A percentile compares a stretch with the other conserved stretches of the same genome.
phyloP scores from a whole-genome alignment of 495 filamentous ascomycete species.

The Sporormia fimetaria region DNA sequence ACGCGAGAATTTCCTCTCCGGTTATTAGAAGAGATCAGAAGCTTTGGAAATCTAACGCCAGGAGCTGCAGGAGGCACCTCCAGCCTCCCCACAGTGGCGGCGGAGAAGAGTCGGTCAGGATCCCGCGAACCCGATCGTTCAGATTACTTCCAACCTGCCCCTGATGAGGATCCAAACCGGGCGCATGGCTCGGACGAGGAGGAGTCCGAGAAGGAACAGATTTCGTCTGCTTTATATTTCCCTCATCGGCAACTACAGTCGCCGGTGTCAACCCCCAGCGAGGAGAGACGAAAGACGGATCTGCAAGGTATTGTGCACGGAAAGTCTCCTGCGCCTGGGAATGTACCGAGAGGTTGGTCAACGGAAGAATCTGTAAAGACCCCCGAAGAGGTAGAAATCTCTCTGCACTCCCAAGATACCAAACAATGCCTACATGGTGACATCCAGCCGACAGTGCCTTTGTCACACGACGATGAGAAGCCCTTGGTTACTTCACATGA shows the following conservation, averaged over 20 bases:
- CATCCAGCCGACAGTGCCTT: constrained; percentile 30
- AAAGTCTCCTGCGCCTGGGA: constrained; percentile 19
- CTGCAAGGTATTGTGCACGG: constrained; percentile 11
- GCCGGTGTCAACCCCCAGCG: constrained; percentile 5
- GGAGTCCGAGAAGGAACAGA: constrained; percentile 83
- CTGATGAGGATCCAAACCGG: constrained; percentile 32
- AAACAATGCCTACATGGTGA: constrained; percentile 52
- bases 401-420: constrained; percentile 49
- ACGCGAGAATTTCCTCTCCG: constrained; percentile 39
- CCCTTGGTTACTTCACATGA: constrained; percentile 11
- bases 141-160: constrained; percentile 13
- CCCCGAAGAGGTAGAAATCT: constrained; percentile 44
- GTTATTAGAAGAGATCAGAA: constrained; percentile 53
- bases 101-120: constrained; percentile 18
- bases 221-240: constrained; percentile 86
- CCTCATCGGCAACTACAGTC: constrained; percentile 56
- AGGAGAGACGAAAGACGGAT: constrained; percentile 11
- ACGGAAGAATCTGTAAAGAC: constrained; percentile 11
- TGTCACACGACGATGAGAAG: constrained; percentile 18
- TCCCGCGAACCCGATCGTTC: constrained; percentile 6
- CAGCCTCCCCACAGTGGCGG: constrained; percentile 40
- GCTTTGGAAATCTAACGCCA: constrained; percentile 46
- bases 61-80: constrained; percentile 41
- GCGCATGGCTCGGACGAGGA: constrained; percentile 47
- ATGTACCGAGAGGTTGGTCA: constrained; percentile 31